Evolutionary conservation across 2,329 filamentous ascomycete species (phyloP).

Genomic region (Geoglossum cookeanum): DNA sequence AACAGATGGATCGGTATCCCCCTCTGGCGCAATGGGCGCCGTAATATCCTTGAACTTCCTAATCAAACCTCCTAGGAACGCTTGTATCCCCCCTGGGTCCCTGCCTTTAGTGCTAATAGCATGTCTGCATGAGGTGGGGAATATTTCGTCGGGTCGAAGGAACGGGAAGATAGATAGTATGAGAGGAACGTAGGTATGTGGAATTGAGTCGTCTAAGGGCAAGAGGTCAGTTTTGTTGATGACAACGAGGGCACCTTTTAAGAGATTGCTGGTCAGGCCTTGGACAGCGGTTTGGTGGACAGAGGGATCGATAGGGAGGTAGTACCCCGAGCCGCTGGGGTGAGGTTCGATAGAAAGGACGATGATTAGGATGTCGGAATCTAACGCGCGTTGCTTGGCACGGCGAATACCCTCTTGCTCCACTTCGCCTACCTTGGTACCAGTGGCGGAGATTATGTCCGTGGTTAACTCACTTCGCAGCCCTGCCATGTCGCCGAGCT

Average conservation of each 20-base stretch:
- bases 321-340: slow-evolving; percentile 11
- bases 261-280: slow-evolving; percentile 21
- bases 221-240: slow-evolving; percentile 42
- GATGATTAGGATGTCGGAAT: slow-evolving; percentile 71
- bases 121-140: slow-evolving; percentile 55
- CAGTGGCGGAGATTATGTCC: background rate
- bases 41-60: slow-evolving; percentile 53
- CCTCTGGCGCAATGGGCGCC: slow-evolving; percentile 22
- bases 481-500: slow-evolving; percentile 90
- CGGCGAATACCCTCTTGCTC: slow-evolving; percentile 82
- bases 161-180: slow-evolving; percentile 24
- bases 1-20: slow-evolving; percentile 38
- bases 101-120: slow-evolving; percentile 20
- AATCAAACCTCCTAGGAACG: slow-evolving; percentile 49
- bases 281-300: slow-evolving; percentile 33
- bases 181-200: background rate
- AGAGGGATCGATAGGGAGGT: slow-evolving; percentile 31
- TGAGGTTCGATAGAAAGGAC: slow-evolving; percentile 51
- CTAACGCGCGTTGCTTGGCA: slow-evolving; percentile 59
- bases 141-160: slow-evolving; percentile 27
- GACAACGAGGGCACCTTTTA: slow-evolving; percentile 31
- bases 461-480: slow-evolving; percentile 35
- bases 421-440: slow-evolving; percentile 41
- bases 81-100: slow-evolving; percentile 45
- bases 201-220: background rate